Base-by-base conservation (phyloP, 2,329 filamentous ascomycete genomes). In the Sordariomycetes sp. region DNA sequence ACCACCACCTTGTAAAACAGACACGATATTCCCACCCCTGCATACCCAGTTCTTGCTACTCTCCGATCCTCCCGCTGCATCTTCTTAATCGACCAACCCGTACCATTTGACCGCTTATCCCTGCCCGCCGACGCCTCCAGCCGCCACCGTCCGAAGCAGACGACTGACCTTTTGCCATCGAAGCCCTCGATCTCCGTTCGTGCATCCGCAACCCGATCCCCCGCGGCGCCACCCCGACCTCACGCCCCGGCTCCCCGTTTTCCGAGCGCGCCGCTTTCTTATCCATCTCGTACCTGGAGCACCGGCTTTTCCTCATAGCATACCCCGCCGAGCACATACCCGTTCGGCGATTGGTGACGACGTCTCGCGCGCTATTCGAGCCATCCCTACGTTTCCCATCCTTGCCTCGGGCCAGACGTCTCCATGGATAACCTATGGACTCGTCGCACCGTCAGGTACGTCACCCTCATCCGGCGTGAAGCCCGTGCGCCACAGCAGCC, bases 391-490 rank as follows among this genome's bases (percentile, higher is more conserved):
- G 20, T 20, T 42, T 28, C 17, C 36, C n/a, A 28, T 39, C 32
- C 32, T 17, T 24, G 15, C 20, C 28, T 12, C 10, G 25, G 17
- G 15, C 55, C 48, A 12, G 55, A 56, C 55, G 48, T 52, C 45
- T 42, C 36, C 69, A 83, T 84, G 80, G 80, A 82, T 72, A 80
- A 78, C 69, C 74, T 83, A 77, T 92, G 89, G 88, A 86, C 82
- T 74, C 86, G 89, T 73, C 86, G 89, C 74, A 86, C 85, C 34
- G 55, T 52, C 74, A 90, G 90, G 88, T 91, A 79, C 72, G 84
- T 72, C 56, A 50, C 17, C n/a, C 8, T 20, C 42, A 20, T 24
- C 7, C 8, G n/a, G 2, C 10, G 20, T 13, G 45, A 50, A 17
- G 34, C 52, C 51, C 24, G 34, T 57, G 32, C 34, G n/a, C n/a